These are phyloP conservation scores for Schizochytrium sp. DNA, from an alignment of 108 stramenopile species.

Conservation along the genomic window DNA sequence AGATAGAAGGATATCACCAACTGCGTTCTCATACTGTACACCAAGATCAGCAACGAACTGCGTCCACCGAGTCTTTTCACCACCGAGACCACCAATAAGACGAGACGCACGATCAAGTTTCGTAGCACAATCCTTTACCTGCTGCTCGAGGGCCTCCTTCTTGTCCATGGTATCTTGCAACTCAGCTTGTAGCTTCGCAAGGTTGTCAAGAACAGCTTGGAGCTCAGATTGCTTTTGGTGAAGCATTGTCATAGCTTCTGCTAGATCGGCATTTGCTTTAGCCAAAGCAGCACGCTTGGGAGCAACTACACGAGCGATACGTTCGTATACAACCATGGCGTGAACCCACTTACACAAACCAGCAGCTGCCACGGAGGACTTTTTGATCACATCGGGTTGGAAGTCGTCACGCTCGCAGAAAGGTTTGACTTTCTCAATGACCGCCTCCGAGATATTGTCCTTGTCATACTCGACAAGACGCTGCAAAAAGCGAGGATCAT, in stretches of 20 bases:
- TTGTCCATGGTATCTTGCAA: constrained; percentile 62
- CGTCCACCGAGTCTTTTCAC: constrained; percentile 75
- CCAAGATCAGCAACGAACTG: constrained; percentile 67
- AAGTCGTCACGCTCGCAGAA: constrained; percentile 76
- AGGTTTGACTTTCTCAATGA: constrained; percentile 72
- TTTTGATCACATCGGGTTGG: constrained; percentile 73
- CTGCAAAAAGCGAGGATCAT: constrained; percentile 74
- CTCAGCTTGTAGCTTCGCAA: constrained; percentile 73
- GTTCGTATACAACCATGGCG: constrained; percentile 80
- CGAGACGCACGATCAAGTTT: constrained; percentile 76
- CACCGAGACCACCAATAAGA: constrained; percentile 77
- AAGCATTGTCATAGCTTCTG: constrained; percentile 69
- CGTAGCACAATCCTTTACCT: constrained; percentile 73
- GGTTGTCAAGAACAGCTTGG: constrained; percentile 75
- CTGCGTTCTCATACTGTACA: constrained; percentile 64
- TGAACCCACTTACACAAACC: constrained; percentile 80
- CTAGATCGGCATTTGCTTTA: constrained; percentile 73
- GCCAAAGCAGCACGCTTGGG: constrained; percentile 76
- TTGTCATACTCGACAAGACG: constrained; percentile 75
- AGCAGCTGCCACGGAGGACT: constrained; percentile 75
- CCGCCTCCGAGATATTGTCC: constrained; percentile 75
- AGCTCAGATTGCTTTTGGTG: constrained; percentile 73
- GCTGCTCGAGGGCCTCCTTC: constrained; percentile 61
- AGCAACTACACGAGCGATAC: constrained; percentile 73
- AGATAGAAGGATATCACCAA: constrained; percentile 78